A percentile compares a stretch with the other conserved stretches of the same genome.
phyloP scores from a whole-genome alignment of 2,329 filamentous ascomycete genomes.

The Ploettnerulaceae sp. region DNA sequence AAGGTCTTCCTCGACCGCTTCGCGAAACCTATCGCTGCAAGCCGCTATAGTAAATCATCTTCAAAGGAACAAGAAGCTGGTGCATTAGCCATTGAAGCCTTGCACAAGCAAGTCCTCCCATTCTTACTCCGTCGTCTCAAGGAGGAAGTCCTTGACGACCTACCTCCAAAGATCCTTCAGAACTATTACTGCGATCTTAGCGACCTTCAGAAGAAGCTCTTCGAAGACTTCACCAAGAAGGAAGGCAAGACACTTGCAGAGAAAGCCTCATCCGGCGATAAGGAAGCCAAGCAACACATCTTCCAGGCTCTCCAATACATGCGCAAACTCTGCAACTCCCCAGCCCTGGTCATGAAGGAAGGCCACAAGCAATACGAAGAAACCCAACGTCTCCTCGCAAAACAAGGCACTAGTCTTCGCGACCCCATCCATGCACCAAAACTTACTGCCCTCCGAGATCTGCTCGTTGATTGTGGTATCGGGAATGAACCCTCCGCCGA shows the following conservation, averaged over 20 bases:
- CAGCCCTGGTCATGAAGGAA: constrained; percentile 92
- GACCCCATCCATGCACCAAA: constrained; percentile 90
- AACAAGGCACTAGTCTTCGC: constrained; percentile 74
- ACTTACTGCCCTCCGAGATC: constrained; percentile 79
- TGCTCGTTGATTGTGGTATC: constrained; percentile 98
- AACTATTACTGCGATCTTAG: constrained; percentile 99
- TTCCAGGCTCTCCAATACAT: constrained; percentile 99
- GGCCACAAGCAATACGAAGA: constrained; percentile 86
- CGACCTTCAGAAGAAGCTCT: constrained; percentile 88
- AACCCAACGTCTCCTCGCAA: constrained; percentile 73
- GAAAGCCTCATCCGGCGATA: constrained; percentile 79
- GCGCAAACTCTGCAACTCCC: constrained; percentile 98
- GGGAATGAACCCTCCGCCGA: constrained; percentile 58
- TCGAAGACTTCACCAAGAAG: constrained; percentile 93
- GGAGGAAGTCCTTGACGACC: constrained; percentile 92
- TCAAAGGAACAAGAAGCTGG: constrained; percentile 98
- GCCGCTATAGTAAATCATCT: constrained; percentile 92
- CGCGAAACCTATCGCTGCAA: constrained; percentile 84
- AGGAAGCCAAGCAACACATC: constrained; percentile 94
- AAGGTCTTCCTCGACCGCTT: constrained; percentile 93
- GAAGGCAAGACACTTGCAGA: constrained; percentile 84
- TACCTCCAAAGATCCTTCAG: constrained; percentile 96
- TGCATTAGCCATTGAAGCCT: constrained; percentile 91
- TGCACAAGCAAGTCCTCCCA: constrained; percentile 95
- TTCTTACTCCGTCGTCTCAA: constrained; percentile 95